Evolutionary conservation across 2,329 filamentous ascomycete species (phyloP).

Genomic region (Talaromyces sp.): DNA sequence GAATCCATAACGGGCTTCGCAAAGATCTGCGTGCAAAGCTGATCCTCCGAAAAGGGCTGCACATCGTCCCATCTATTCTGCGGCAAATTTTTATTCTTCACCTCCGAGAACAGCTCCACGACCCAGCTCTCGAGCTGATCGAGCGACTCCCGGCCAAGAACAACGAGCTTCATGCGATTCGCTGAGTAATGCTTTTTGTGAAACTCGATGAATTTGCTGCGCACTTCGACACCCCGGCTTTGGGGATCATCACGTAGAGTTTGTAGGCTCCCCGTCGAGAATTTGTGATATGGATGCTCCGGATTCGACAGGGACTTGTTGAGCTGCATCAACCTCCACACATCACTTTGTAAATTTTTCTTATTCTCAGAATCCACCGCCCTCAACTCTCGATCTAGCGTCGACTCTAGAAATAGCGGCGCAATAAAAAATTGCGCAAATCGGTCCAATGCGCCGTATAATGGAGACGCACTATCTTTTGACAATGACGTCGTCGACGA

Average conservation of each 20-base stretch:
- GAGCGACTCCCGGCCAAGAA: constrained; percentile 75
- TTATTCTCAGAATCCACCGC: constrained; percentile 96
- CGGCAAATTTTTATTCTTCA: constrained; percentile 76
- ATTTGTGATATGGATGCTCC: constrained; percentile 83
- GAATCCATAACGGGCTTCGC: constrained; percentile 90
- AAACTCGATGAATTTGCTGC: constrained; percentile 89
- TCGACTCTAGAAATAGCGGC: constrained; percentile 79
- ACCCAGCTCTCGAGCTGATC: constrained; percentile 83
- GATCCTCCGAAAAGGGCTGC: constrained; percentile 55
- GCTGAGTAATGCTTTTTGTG: constrained; percentile 86
- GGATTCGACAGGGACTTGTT: constrained; percentile 85
- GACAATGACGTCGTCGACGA: constrained; percentile 19
- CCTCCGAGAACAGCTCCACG: constrained; percentile 72
- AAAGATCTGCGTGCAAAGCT: constrained; percentile 70
- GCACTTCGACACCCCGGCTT: constrained; percentile 73
- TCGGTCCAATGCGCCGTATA: constrained; percentile 80
- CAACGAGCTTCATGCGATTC: constrained; percentile 88
- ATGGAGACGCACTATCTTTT: constrained; percentile 46
- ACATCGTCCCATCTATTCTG: constrained; percentile 64
- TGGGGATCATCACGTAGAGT: constrained; percentile 80
- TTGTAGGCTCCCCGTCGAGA: constrained; percentile 84
- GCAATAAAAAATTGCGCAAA: constrained; percentile 93
- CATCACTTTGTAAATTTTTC: constrained; percentile 90
- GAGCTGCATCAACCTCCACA: constrained; percentile 81
- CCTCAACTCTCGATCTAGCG: constrained; percentile 78